phyloP scores from a whole-genome alignment of 768 basidiomycete species.

The Suillus americanus region DNA sequence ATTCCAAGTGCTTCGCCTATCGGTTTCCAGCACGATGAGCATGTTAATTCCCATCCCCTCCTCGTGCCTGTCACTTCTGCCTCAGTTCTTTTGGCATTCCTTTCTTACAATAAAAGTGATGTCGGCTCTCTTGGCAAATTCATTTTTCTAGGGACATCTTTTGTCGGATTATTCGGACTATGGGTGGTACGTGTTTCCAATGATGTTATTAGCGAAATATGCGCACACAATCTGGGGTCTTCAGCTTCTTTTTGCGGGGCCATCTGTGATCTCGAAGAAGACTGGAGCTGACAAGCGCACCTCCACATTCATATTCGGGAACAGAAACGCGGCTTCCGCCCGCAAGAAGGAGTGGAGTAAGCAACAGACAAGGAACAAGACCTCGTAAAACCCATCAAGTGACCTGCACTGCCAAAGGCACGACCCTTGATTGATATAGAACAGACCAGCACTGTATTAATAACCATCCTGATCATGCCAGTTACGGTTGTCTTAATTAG shows the following conservation, averaged over 20 bases:
- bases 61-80: conserved; percentile 59
- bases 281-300: conserved; percentile 85
- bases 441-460: conserved; percentile 19
- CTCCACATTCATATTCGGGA: conserved; percentile 77
- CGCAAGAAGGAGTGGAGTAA: conserved; percentile 60
- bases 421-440: conserved; percentile 10
- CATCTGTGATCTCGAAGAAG: conserved; percentile 58
- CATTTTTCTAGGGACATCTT: conserved; percentile 47
- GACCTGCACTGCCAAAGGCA: conserved; percentile 1
- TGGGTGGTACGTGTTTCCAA: conserved; percentile 60
- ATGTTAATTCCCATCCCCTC: conserved; percentile 53
- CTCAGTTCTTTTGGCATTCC: conserved; percentile 52
- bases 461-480: conserved; percentile 6
- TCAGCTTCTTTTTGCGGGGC: conserved; percentile 62
- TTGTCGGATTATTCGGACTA: conserved; percentile 63
- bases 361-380: conserved; percentile 32
- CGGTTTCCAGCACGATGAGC: conserved; percentile 26
- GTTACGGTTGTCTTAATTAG: conserved; percentile 16
- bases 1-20: conserved; percentile 43
- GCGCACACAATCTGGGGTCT: conserved; percentile 12
- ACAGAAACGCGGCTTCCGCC: conserved; percentile 62
- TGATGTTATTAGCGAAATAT: conserved; percentile 9
- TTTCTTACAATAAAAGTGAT: conserved; percentile 62
- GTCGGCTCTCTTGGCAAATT: conserved; percentile 58
- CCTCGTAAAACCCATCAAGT: conserved; percentile 9